Percentiles rank a stretch among this genome's conserved stretches.
These are phyloP conservation scores for Colletotrichum spaethianum DNA, from an alignment of 2,329 filamentous ascomycete species.

Conservation along the genomic window DNA sequence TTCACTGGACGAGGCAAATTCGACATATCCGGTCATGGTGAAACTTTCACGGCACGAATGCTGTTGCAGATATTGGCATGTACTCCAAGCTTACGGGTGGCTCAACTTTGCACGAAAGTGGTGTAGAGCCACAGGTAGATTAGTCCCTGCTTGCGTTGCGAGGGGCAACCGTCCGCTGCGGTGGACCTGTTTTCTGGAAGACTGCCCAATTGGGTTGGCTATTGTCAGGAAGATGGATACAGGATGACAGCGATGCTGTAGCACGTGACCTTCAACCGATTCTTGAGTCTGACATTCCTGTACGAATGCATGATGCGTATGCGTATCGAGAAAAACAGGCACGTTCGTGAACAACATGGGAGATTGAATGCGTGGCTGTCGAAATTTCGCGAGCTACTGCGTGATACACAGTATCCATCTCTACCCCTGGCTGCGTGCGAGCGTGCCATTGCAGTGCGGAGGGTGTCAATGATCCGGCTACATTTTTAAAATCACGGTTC, in stretches of 20 bases:
- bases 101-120: neutral
- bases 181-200: neutral
- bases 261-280: neutral
- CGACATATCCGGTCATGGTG: constrained; percentile 41
- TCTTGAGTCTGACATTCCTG: neutral
- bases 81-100: neutral
- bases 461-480: neutral
- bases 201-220: neutral
- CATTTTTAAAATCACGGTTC: constrained; percentile 2
- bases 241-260: rapidly evolving
- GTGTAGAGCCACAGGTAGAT: constrained; percentile 13
- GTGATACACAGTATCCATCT: neutral
- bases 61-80: neutral
- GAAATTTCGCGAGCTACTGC: neutral
- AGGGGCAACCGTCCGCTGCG: constrained; percentile 24
- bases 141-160: constrained; percentile 21
- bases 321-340: no score
- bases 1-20: constrained; percentile 52
- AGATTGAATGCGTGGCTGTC: neutral
- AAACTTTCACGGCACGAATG: neutral
- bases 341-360: neutral
- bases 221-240: neutral
- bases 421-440: neutral
- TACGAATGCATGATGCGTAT: neutral
- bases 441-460: neutral